Percentiles rank a stretch among this genome's conserved stretches.
Evolutionary conservation across 768 basidiomycete species (phyloP).

Genomic region (Sutorius australiensis): DNA sequence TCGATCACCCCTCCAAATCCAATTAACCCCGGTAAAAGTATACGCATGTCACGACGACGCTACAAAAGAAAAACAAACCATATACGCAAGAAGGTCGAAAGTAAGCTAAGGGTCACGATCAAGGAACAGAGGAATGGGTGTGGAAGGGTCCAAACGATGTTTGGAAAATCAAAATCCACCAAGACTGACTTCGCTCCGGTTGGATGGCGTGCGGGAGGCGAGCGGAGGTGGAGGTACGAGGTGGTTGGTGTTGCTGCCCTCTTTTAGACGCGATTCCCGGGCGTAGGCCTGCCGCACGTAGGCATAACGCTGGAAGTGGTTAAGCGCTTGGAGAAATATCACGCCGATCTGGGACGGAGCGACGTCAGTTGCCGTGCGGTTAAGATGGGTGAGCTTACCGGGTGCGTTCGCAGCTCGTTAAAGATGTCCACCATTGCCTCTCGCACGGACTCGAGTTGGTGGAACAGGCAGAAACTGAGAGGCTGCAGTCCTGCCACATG

Average conservation of each 20-base stretch:
- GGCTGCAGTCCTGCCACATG: constrained; percentile 81
- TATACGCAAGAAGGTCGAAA: constrained; percentile 31
- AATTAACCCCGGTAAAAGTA: neutral
- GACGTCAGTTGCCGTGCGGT: neutral
- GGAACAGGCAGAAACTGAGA: constrained; percentile 87
- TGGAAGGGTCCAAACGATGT: neutral
- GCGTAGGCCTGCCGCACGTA: constrained; percentile 80
- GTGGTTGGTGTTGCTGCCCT: constrained; percentile 25
- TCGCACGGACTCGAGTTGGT: constrained; percentile 72
- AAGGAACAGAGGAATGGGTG: neutral
- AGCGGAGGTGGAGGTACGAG: constrained; percentile 32
- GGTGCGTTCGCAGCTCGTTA: constrained; percentile 69
- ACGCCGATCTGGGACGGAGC: constrained; percentile 60
- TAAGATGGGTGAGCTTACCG: constrained; percentile 47
- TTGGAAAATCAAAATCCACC: constrained; percentile 27
- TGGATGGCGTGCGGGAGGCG: constrained; percentile 40
- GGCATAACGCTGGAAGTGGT: constrained; percentile 86
- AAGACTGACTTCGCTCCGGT: constrained; percentile 44
- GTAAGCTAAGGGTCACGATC: constrained; percentile 21
- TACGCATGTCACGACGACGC: neutral
- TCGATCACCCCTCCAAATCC: neutral
- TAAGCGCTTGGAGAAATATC: constrained; percentile 71
- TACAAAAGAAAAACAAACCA: constrained; percentile 8
- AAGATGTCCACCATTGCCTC: constrained; percentile 82
- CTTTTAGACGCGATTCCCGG: constrained; percentile 44